Percentiles rank a stretch among this genome's conserved stretches.
Conservation (phyloP, 2,329 filamentous ascomycete genomes). For the Exophiala mesophila region DNA sequence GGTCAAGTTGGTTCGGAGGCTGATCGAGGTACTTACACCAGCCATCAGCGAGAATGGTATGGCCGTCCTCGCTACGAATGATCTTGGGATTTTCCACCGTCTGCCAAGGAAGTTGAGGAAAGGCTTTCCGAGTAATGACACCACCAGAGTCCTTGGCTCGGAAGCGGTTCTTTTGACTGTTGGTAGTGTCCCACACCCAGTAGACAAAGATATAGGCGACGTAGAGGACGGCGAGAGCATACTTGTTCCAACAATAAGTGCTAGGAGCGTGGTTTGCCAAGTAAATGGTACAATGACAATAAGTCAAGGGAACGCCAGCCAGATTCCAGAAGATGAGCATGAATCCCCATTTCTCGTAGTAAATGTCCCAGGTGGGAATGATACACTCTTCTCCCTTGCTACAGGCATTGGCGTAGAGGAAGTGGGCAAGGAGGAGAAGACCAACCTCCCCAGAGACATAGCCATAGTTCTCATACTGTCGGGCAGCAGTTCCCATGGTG, state of each 20-base stretch:
- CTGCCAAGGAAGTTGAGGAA: conserved; percentile 88
- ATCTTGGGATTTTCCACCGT: conserved; percentile 73
- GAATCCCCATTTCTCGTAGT: conserved; percentile 94
- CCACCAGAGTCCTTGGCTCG: conserved; percentile 72
- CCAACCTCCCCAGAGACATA: conserved; percentile 80
- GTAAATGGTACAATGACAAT: conserved; percentile 91
- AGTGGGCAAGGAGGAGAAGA: conserved; percentile 85
- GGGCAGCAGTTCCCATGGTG: conserved; percentile 68
- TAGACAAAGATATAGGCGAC: conserved; percentile 74
- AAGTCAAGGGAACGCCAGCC: conserved; percentile 81
- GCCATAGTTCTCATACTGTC: conserved; percentile 79
- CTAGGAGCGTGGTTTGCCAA: conserved; percentile 76
- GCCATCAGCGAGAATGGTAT: conserved; percentile 74
- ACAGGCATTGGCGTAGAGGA: conserved; percentile 87
- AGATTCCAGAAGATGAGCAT: conserved; percentile 99
- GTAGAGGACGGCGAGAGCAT: conserved; percentile 61
- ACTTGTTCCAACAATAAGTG: conserved; percentile 71
- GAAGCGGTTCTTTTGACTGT: conserved; percentile 92
- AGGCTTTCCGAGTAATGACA: conserved; percentile 62
- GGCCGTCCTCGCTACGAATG: conserved; percentile 67
- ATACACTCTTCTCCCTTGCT: conserved; percentile 90
- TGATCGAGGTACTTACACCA: conserved; percentile 66
- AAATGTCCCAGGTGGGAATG: conserved; percentile 89
- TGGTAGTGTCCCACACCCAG: conserved; percentile 88
- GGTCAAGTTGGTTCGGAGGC: too few species aligned